A percentile compares a stretch with the other conserved stretches of the same genome.
These are phyloP conservation scores for Mycena citricolor DNA, from an alignment of 1,284 basidiomycete genomes.

Conservation along the genomic window DNA sequence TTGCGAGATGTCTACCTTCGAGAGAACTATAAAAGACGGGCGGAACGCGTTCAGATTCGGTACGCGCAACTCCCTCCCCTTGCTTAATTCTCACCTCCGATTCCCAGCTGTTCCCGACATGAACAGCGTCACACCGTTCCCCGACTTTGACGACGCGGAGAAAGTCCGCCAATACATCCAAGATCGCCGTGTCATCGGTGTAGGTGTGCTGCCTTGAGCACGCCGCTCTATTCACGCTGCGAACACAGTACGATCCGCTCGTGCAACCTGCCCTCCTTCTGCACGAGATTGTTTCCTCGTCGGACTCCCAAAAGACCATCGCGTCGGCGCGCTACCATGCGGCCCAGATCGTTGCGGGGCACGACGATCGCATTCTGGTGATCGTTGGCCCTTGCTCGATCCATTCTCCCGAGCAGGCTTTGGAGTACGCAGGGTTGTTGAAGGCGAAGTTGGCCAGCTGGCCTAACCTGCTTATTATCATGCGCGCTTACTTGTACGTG, in stretches of 20 bases:
- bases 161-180: conserved; percentile 70
- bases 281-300: conserved; percentile 73
- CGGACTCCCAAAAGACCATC: conserved; percentile 67
- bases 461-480: conserved; percentile 86
- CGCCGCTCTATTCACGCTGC: conserved; percentile 6
- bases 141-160: conserved; percentile 57
- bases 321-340: conserved; percentile 76
- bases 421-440: conserved; percentile 85
- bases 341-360: conserved; percentile 77
- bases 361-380: conserved; percentile 85
- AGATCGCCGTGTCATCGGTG: conserved; percentile 75
- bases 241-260: conserved; percentile 82
- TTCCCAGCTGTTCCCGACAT: conserved; percentile 44
- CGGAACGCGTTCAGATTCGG: too few species aligned
- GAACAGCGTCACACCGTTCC: conserved; percentile 58
- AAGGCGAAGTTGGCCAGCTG: conserved; percentile 67
- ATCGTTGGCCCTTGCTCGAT: conserved; percentile 97
- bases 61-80: too few species aligned
- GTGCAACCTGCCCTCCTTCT: conserved; percentile 88
- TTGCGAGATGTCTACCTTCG: too few species aligned
- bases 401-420: conserved; percentile 85
- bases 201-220: conserved; percentile 37
- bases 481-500: conserved; percentile 93
- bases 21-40: too few species aligned
- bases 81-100: too few species aligned